Base-by-base conservation (phyloP, 306 rosid genomes). In the Calophaca sinica region DNA sequence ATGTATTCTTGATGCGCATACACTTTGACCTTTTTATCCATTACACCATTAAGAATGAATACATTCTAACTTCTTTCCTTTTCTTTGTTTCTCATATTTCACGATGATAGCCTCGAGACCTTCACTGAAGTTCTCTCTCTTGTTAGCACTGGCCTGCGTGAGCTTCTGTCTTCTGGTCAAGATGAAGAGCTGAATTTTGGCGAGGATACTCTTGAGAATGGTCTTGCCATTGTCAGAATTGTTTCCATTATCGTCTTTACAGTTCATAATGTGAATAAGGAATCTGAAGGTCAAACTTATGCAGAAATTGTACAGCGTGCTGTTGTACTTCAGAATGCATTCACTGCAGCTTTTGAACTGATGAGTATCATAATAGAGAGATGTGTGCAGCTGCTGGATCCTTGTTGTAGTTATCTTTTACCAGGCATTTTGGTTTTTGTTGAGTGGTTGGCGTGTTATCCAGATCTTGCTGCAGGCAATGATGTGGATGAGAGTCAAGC, bases 401-500 rank as follows among this genome's bases (percentile, higher is more conserved):
- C 96, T 62, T 79, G 89, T 74, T 88, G 88, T 46, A 88, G 96
- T 84, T 85, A 70, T 86, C 88, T 94, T 69, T 74, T 94, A 79
- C 93, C 99, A 7, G 96, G 97, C 67, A 88, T 94, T 82, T 84
- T 94, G 58, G 88, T 94, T 66, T 89, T 94, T 81, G 79, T 87
- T 57, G 99, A 94, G 83, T 94, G 99, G 99, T 86, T 94, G 92
- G 97, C 99, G 29, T 86, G 92, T 74, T 81, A 77, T 78, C 92
- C 93, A 5, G 93, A 90, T 80, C 73, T 86, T 75, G 88, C 90
- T 11, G 87, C 90, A 10, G 88, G 88, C 57, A 85, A 74, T 76
- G 97, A 86, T 35, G 75, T 72, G 26, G 92, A 94, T 72, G 96
- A 86, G 74, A 89, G 85, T 70, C 93, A 86, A 85, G 81, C 89